These are phyloP conservation scores for Orbilia quercus DNA, from an alignment of 2,329 filamentous ascomycete genomes.

Conservation along the genomic window DNA sequence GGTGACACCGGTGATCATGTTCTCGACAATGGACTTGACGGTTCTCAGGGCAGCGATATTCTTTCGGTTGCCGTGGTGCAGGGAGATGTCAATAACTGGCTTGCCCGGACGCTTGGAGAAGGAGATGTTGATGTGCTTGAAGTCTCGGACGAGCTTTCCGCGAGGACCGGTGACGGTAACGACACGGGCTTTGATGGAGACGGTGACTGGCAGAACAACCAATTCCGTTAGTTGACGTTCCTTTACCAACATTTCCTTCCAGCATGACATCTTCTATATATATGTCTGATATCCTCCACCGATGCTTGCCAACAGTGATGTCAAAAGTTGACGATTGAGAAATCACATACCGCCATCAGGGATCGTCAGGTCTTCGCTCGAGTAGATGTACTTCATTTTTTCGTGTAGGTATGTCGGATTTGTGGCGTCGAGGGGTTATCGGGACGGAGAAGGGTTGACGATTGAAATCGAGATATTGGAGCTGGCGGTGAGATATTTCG, in stretches of 20 bases:
- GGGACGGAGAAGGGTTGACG: slow-evolving; percentile 34
- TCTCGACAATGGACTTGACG: slow-evolving; percentile 97
- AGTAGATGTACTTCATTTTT: slow-evolving; percentile 98
- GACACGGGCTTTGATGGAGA: slow-evolving; percentile 94
- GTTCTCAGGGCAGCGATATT: slow-evolving; percentile 97
- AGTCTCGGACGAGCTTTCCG: slow-evolving; percentile 97
- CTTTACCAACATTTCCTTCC: slow-evolving; percentile 3
- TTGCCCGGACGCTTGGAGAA: slow-evolving; percentile 79
- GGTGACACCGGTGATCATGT: slow-evolving; percentile 97
- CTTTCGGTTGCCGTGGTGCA: slow-evolving; percentile 98
- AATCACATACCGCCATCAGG: slow-evolving; percentile 90
- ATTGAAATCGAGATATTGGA: slow-evolving; percentile 38
- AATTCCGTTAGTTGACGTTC: slow-evolving; percentile 61
- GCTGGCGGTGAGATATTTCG: slow-evolving; percentile 49
- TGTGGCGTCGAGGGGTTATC: slow-evolving; percentile 34
- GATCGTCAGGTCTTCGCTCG: slow-evolving; percentile 92
- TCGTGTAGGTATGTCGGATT: slow-evolving; percentile 38
- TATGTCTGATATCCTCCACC: slow-evolving; percentile 17
- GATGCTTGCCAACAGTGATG: slow-evolving; percentile 36
- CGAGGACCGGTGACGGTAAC: slow-evolving; percentile 97
- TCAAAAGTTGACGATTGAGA: slow-evolving; percentile 58
- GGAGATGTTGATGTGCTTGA: slow-evolving; percentile 94
- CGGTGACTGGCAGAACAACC: slow-evolving; percentile 78
- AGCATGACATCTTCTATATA: slow-evolving; percentile 3
- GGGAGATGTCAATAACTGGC: slow-evolving; percentile 93